Percentiles rank a stretch among this genome's conserved stretches.
phyloP scores from a whole-genome alignment of 352 stramenopile species.

The Pythium coloratum region DNA sequence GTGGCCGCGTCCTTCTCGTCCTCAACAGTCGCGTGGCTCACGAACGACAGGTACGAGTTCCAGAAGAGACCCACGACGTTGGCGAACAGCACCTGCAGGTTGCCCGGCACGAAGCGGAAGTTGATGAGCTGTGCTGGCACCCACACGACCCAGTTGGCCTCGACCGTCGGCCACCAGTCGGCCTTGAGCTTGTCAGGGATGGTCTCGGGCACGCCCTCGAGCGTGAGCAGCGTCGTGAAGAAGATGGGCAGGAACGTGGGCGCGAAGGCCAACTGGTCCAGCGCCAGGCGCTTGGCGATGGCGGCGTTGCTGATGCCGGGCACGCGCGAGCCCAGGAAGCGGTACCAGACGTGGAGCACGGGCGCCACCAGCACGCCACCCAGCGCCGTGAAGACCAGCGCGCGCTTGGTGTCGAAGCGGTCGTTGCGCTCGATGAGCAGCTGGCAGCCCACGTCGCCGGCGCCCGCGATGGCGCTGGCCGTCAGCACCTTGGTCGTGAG shows the following conservation, averaged over 20 bases:
- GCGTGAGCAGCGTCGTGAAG: conserved; percentile 61
- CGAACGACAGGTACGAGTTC: conserved; percentile 83
- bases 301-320: conserved; percentile 37
- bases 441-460: conserved; percentile 74
- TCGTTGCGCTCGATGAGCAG: conserved; percentile 43
- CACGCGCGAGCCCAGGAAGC: conserved; percentile 44
- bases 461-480: conserved; percentile 52
- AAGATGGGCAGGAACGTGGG: conserved; percentile 74
- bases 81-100: conserved; percentile 82
- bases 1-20: background rate
- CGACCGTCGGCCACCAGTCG: conserved; percentile 78
- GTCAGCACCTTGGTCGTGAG: conserved; percentile 70
- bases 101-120: conserved; percentile 74
- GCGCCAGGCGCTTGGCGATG: conserved; percentile 61
- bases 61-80: conserved; percentile 81
- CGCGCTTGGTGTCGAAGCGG: conserved; percentile 47
- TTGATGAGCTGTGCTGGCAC: conserved; percentile 81
- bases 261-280: conserved; percentile 82
- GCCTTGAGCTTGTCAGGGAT: conserved; percentile 63
- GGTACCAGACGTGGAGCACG: conserved; percentile 81
- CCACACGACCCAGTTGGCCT: conserved; percentile 84
- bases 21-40: conserved; percentile 46
- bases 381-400: conserved; percentile 69
- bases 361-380: conserved; percentile 64
- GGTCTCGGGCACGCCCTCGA: conserved; percentile 51